A percentile compares a stretch with the other conserved stretches of the same genome.
These are phyloP conservation scores for Boletales sp. DNA, from an alignment of 768 basidiomycete species.

Conservation along the genomic window DNA sequence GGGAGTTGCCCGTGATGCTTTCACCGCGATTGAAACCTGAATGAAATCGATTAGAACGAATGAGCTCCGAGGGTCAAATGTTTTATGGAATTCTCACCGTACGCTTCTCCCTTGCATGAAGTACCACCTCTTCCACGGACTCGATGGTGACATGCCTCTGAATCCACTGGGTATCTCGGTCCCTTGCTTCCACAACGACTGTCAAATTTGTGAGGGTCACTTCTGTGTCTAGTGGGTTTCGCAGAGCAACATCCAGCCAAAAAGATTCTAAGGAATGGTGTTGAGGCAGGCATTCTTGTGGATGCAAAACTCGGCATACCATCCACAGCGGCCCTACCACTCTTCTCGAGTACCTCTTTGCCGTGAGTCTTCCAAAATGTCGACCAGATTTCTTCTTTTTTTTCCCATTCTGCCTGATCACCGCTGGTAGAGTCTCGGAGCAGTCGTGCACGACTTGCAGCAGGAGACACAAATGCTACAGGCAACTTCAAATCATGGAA, in stretches of 20 bases:
- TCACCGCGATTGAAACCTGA: constrained; percentile 64
- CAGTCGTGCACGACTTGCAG: constrained; percentile 56
- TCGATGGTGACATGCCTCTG: constrained; percentile 52
- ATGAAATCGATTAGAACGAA: not conserved
- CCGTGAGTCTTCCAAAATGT: constrained; percentile 55
- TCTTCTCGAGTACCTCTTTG: constrained; percentile 49
- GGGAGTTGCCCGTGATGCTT: constrained; percentile 45
- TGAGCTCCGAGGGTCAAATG: not conserved
- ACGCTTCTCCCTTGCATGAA: constrained; percentile 62
- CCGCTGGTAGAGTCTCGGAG: constrained; percentile 45
- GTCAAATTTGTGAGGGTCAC: constrained; percentile 65
- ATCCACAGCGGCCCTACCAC: constrained; percentile 58
- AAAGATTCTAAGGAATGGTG: constrained; percentile 53
- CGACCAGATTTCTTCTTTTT: constrained; percentile 63
- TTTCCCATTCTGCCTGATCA: constrained; percentile 53
- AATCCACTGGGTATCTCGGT: constrained; percentile 29
- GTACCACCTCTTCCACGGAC: constrained; percentile 53
- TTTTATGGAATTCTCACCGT: constrained; percentile 42
- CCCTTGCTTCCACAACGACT: constrained; percentile 43
- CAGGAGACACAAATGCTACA: constrained; percentile 58
- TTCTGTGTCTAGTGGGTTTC: constrained; percentile 72
- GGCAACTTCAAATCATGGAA: constrained; percentile 56
- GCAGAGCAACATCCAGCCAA: constrained; percentile 68
- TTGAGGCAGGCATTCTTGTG: not conserved
- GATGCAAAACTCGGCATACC: constrained; percentile 39